These are phyloP conservation scores for Akanthomyces lecanii DNA, from an alignment of 2,329 filamentous ascomycete species.

Conservation along the genomic window DNA sequence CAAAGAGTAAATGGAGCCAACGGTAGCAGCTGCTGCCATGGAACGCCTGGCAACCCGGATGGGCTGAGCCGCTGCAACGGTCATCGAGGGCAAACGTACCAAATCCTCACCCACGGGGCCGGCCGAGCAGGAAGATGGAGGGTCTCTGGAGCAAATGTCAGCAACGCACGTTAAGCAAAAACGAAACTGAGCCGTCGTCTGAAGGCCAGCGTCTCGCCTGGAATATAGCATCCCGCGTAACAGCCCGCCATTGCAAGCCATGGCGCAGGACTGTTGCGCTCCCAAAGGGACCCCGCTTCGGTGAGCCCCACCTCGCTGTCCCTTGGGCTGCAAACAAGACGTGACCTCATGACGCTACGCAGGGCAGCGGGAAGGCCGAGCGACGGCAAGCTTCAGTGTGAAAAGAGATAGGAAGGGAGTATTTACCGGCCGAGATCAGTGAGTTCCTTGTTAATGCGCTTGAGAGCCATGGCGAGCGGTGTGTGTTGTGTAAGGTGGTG, in stretches of 20 bases:
- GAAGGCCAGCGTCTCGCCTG: background rate
- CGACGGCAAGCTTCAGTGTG: constrained; percentile 19
- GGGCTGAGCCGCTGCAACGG: constrained; percentile 21
- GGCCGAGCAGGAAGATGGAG: constrained; percentile 96
- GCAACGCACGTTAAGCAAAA: constrained; percentile 20
- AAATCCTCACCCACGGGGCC: constrained; percentile 95
- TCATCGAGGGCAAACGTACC: constrained; percentile 58
- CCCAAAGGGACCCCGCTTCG: constrained; percentile 33
- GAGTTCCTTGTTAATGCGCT: constrained; percentile 94
- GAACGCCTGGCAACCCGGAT: constrained; percentile 14
- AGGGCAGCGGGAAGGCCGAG: constrained; percentile 25
- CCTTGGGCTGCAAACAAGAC: constrained; percentile 26
- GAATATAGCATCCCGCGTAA: background rate
- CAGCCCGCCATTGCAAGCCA: background rate
- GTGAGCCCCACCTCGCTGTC: constrained; percentile 33
- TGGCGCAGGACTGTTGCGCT: constrained; percentile 14
- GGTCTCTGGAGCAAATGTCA: constrained; percentile 62
- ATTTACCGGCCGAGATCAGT: constrained; percentile 83
- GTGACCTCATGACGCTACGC: constrained; percentile 19
- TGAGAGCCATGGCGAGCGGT: constrained; percentile 68
- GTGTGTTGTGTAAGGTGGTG: constrained; percentile 18
- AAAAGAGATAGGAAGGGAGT: constrained; percentile 18
- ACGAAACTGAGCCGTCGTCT: constrained; percentile 3
- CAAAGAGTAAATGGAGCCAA: background rate
- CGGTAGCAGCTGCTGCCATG: constrained; percentile 6